Conservation (phyloP, 768 basidiomycete species). For the Naganishia vishniacii region DNA sequence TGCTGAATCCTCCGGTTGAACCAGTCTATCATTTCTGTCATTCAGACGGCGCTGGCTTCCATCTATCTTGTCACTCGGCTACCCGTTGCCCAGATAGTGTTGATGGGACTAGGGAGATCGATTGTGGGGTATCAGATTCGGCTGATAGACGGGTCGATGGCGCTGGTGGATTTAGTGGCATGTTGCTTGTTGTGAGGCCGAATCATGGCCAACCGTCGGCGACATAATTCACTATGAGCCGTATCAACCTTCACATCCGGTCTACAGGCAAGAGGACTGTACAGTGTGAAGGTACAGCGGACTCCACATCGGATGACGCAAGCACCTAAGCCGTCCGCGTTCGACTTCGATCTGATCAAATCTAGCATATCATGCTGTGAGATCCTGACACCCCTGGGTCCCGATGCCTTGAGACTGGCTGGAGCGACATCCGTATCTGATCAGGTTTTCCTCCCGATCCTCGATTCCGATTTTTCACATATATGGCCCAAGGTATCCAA, state of each 20-base stretch:
- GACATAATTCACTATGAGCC: too few species aligned
- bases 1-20: neutral
- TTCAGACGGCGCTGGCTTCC: neutral
- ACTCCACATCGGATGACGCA: conserved; percentile 4
- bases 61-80: neutral
- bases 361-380: too few species aligned
- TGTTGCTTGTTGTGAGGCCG: neutral
- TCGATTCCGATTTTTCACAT: neutral
- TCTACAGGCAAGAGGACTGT: too few species aligned
- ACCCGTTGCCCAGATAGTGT: conserved; percentile 1
- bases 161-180: neutral
- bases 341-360: neutral
- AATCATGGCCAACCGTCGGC: too few species aligned
- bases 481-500: too few species aligned
- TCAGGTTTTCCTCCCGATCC: neutral
- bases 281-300: too few species aligned
- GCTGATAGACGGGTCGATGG: neutral
- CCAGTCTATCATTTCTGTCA: neutral
- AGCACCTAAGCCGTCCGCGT: too few species aligned
- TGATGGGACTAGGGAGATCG: neutral
- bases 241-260: too few species aligned
- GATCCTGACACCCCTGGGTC: too few species aligned
- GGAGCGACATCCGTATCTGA: too few species aligned
- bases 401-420: too few species aligned
- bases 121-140: neutral